Evolutionary conservation across 345 rosid species (phyloP).

Genomic region (Lepidium aucheri): DNA sequence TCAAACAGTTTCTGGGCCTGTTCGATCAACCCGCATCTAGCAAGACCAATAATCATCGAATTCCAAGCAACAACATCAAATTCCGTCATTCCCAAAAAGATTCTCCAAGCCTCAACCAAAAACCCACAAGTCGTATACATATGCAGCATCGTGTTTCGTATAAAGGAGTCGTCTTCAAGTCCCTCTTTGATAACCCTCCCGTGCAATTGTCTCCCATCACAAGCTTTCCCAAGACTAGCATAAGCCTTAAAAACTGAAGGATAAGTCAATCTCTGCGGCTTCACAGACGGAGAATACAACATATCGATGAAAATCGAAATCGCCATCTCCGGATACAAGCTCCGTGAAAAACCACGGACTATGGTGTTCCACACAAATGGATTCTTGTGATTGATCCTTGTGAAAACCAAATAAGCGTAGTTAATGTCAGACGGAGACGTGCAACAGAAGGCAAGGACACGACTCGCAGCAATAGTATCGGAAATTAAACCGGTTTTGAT

Average conservation of each 20-base stretch:
- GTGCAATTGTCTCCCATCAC: conserved; percentile 56
- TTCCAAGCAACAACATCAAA: conserved; percentile 68
- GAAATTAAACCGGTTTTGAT: conserved; percentile 59
- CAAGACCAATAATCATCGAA: conserved; percentile 56
- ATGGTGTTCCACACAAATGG: conserved; percentile 66
- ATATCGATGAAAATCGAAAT: conserved; percentile 48
- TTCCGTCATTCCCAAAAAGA: conserved; percentile 30
- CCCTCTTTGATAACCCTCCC: conserved; percentile 64
- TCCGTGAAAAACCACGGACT: conserved; percentile 61
- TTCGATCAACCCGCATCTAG: conserved; percentile 47
- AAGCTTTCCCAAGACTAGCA: conserved; percentile 42
- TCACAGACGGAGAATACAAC: conserved; percentile 33
- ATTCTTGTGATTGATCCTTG: conserved; percentile 39
- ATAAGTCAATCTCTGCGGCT: conserved; percentile 63
- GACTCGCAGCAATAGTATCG: conserved; percentile 47
- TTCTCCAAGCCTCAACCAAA: conserved; percentile 44
- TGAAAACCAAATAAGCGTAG: conserved; percentile 53
- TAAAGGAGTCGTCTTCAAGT: conserved; percentile 48
- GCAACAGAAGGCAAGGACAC: conserved; percentile 56
- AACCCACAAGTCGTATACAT: conserved; percentile 61
- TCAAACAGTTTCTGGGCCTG: conserved; percentile 51
- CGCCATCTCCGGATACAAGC: conserved; percentile 48
- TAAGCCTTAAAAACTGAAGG: conserved; percentile 80
- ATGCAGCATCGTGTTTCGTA: conserved; percentile 44
- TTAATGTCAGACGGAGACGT: conserved; percentile 40